phyloP scores from a whole-genome alignment of 2,329 filamentous ascomycete genomes.

The Cladorrhinum sp. region DNA sequence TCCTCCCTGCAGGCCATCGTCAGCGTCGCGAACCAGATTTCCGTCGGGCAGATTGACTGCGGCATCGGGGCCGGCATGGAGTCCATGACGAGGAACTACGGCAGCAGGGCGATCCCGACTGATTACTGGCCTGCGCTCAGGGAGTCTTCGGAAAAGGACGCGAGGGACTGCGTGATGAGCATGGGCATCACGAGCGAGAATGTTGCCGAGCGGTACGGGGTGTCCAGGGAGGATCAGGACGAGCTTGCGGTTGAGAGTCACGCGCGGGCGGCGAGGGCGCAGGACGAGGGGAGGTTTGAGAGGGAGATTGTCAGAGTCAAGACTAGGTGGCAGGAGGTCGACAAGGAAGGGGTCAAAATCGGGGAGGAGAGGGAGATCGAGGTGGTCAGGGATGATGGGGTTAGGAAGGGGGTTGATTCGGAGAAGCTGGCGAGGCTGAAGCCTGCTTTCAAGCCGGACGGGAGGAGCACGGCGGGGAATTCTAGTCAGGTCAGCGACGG shows the following conservation, averaged over 20 bases:
- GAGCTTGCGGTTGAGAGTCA: slow-evolving; percentile 76
- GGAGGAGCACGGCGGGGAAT: slow-evolving; percentile 82
- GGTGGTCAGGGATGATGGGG: slow-evolving; percentile 77
- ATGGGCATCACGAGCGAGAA: slow-evolving; percentile 93
- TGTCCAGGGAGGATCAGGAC: slow-evolving; percentile 75
- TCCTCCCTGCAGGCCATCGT: slow-evolving; percentile 76
- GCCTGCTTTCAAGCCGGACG: slow-evolving; percentile 75
- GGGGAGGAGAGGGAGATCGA: slow-evolving; percentile 60
- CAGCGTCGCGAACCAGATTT: slow-evolving; percentile 69
- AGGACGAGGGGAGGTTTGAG: slow-evolving; percentile 67
- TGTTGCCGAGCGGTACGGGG: slow-evolving; percentile 72
- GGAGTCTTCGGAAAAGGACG: slow-evolving; percentile 63
- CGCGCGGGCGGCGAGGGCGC: slow-evolving; percentile 66
- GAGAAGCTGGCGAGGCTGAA: slow-evolving; percentile 77
- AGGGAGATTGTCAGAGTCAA: slow-evolving; percentile 76
- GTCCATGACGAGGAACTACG: slow-evolving; percentile 94
- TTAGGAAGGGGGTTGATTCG: slow-evolving; percentile 62
- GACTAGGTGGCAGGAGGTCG: slow-evolving; percentile 63
- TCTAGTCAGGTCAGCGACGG: slow-evolving; percentile 83
- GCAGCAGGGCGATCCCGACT: slow-evolving; percentile 75
- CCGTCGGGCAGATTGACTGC: slow-evolving; percentile 65
- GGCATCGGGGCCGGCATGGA: slow-evolving; percentile 91
- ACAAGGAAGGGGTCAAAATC: slow-evolving; percentile 56
- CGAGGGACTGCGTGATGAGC: slow-evolving; percentile 84
- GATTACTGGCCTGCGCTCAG: slow-evolving; percentile 73